Evolutionary conservation across 257 asterid species (phyloP), one percentile per base, ranked within the genome.

Genomic region (Ballota nigra): DNA sequence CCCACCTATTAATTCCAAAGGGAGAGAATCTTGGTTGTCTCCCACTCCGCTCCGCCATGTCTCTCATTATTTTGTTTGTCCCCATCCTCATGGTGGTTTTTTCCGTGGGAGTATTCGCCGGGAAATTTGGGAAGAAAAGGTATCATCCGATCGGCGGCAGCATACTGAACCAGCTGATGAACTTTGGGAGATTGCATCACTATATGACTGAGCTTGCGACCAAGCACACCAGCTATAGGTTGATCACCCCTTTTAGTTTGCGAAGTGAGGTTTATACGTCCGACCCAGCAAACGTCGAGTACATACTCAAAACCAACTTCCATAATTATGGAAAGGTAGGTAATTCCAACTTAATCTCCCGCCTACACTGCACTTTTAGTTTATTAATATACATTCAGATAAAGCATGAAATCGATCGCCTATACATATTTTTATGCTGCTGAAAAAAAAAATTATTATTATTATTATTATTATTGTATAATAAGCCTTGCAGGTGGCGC

Each of bases 241-340:
- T 90, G 55, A 62, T 90, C 31, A 47, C 77, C 66, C 92, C 85
- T 66, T 86, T 82, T 11, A n/a, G n/a, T n/a, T n/a, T n/a, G n/a
- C 75, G 85, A 0, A 81, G 61, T 47, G 90, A 90, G 80, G 79
- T 90, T 63, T 88, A 86, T 47, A 88, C 94, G 3, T 79, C 89
- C 1, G 87, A 88, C 9, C 94, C 92, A 1, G 77, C 70, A 29
- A 86, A 82, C 29, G 87, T 88, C 11, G 92, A 90, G 82, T 88
- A 86, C 61, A 83, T 90, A 1, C 91, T 90, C 76, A 88, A 85
- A 66, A 82, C 96, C 8, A 90, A 90, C 75, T 88, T 90, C 71
- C 74, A 76, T 0, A 88, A 88, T 65, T 90, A 88, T 43, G 92
- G 85, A 63, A 87, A 81, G 93, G 97, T 90, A n/a, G n/a, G n/a